Evolutionary conservation across 2,329 filamentous ascomycete species (phyloP).

Genomic region (Diplodia sapinea): DNA sequence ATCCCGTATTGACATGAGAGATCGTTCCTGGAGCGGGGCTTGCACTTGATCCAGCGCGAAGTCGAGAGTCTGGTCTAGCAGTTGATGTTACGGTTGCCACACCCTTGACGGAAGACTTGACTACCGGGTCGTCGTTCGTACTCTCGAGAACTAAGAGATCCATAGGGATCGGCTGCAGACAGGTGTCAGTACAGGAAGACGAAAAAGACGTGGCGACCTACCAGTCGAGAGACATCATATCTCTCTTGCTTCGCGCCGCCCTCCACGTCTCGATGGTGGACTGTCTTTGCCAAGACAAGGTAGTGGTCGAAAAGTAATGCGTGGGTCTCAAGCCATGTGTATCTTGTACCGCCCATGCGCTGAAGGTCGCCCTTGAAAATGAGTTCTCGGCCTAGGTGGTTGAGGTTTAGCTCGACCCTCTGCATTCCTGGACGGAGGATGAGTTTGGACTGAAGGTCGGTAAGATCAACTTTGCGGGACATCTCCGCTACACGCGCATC

Average conservation of each 20-base stretch:
- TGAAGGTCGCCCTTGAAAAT: slow-evolving; percentile 89
- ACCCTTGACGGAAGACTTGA: slow-evolving; percentile 76
- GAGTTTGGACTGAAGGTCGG: slow-evolving; percentile 81
- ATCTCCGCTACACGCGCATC: slow-evolving; percentile 92
- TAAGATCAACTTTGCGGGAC: slow-evolving; percentile 86
- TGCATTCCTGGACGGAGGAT: slow-evolving; percentile 87
- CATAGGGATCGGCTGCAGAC: slow-evolving; percentile 82
- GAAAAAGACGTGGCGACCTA: slow-evolving; percentile 49
- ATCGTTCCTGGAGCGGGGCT: slow-evolving; percentile 59
- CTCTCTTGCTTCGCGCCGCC: slow-evolving; percentile 75
- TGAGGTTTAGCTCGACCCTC: slow-evolving; percentile 81
- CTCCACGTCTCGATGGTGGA: slow-evolving; percentile 70
- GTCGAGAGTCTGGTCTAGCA: slow-evolving; percentile 54
- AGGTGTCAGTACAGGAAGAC: background rate
- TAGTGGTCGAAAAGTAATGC: slow-evolving; percentile 96
- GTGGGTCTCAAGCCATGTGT: slow-evolving; percentile 93
- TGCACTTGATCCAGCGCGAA: slow-evolving; percentile 53
- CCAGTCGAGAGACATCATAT: slow-evolving; percentile 92
- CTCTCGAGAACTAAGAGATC: slow-evolving; percentile 91
- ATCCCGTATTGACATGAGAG: slow-evolving; percentile 70
- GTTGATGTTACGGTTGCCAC: slow-evolving; percentile 65
- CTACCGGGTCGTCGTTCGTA: slow-evolving; percentile 86
- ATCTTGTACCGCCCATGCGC: slow-evolving; percentile 83
- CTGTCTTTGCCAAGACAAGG: slow-evolving; percentile 84
- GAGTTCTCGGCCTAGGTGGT: slow-evolving; percentile 90